phyloP scores from a whole-genome alignment of 257 asterid species.

The Nicotiana tabacum region DNA sequence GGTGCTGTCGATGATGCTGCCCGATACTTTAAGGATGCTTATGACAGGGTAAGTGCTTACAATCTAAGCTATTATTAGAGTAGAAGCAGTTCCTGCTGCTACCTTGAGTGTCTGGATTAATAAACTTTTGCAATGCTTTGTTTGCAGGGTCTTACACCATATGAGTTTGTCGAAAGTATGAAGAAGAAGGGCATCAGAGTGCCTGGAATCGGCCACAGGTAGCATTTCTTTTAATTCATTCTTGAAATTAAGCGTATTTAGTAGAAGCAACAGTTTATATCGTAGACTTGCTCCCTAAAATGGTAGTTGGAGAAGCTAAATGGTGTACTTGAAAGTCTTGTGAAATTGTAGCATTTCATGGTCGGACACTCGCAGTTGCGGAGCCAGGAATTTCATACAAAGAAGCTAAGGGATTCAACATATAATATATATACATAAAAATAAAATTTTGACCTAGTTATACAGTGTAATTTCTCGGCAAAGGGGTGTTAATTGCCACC shows the following conservation, averaged over 20 bases:
- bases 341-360: background rate
- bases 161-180: conserved; percentile 97
- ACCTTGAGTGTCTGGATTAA: background rate
- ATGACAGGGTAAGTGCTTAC: conserved; percentile 57
- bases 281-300: background rate
- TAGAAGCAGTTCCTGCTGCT: background rate
- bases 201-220: conserved; percentile 99
- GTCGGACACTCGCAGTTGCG: too few relatives aligned
- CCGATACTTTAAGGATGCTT: conserved; percentile 97
- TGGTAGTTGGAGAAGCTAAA: background rate
- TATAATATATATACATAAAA: too few relatives aligned
- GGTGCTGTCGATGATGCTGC: conserved; percentile 99
- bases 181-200: conserved; percentile 98
- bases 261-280: background rate
- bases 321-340: background rate
- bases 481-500: too few relatives aligned
- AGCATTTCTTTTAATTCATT: background rate
- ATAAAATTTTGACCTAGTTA: too few relatives aligned
- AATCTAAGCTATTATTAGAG: background rate
- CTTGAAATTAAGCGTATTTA: background rate
- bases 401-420: too few relatives aligned
- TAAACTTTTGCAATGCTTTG: background rate
- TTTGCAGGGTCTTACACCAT: conserved; percentile 77
- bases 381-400: too few relatives aligned
- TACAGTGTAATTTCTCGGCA: too few relatives aligned